Conservation (phyloP, 139 green algal species). For the Spirogloea muscicola region DNA sequence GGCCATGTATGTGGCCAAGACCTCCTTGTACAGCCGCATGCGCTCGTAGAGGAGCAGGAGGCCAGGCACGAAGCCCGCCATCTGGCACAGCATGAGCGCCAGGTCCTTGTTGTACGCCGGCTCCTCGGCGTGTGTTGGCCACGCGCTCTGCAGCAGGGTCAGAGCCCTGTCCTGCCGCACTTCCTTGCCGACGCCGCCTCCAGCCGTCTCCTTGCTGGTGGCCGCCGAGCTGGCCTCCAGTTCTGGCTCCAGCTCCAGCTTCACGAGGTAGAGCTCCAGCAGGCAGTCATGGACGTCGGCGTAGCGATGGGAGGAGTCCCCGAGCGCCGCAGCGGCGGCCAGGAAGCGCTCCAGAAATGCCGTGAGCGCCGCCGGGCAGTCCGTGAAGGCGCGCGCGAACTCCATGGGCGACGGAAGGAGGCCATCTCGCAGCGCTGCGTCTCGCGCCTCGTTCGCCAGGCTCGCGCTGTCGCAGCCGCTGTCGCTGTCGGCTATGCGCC, state of each 20-base stretch:
- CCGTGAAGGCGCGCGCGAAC: conserved; percentile 42
- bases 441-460: too few relatives aligned
- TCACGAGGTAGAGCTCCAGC: conserved; percentile 43
- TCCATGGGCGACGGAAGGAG: conserved; percentile 59
- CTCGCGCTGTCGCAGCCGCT: background rate
- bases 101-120: conserved; percentile 78
- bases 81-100: conserved; percentile 81
- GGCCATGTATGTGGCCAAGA: conserved; percentile 15
- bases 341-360: conserved; percentile 29
- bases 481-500: background rate
- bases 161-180: conserved; percentile 74
- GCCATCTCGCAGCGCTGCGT: too few relatives aligned
- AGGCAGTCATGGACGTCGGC: conserved; percentile 29
- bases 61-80: conserved; percentile 65
- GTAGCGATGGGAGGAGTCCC: background rate
- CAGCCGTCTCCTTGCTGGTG: too few relatives aligned
- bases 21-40: conserved; percentile 62
- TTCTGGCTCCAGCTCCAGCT: too few relatives aligned
- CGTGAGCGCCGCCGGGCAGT: conserved; percentile 26
- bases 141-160: conserved; percentile 76
- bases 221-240: too few relatives aligned
- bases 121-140: conserved; percentile 58
- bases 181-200: too few relatives aligned
- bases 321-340: too few relatives aligned
- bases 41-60: conserved; percentile 86